These are phyloP conservation scores for Fomitopsis betulina DNA, from an alignment of 1,284 basidiomycete genomes.

Conservation along the genomic window DNA sequence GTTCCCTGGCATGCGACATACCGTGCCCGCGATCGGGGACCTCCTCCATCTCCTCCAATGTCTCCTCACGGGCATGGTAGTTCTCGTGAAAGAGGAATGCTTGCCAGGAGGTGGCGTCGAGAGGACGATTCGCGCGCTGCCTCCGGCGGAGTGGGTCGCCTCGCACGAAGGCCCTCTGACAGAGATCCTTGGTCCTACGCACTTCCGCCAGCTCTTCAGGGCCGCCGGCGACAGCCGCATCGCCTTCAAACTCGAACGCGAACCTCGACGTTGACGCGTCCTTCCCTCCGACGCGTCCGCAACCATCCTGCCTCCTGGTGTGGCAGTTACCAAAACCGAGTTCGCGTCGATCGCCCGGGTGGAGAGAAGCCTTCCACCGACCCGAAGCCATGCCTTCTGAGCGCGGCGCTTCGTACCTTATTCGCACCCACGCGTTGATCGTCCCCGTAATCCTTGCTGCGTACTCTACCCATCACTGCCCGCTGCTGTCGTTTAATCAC, in stretches of 20 bases:
- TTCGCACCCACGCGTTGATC: conserved; percentile 19
- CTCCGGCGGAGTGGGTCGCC: conserved; percentile 68
- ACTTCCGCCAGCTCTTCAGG: conserved; percentile 65
- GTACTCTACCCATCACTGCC: conserved; percentile 11
- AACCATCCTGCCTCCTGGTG: conserved; percentile 12
- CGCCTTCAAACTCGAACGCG: conserved; percentile 64
- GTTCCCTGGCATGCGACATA: conserved; percentile 74
- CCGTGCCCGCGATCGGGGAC: conserved; percentile 71
- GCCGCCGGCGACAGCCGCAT: conserved; percentile 66
- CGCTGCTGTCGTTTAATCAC: conserved; percentile 4
- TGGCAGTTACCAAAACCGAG: conserved; percentile 9
- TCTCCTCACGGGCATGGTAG: conserved; percentile 75
- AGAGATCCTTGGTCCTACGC: conserved; percentile 66
- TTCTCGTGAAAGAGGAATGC: conserved; percentile 69
- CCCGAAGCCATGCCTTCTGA: conserved; percentile 11
- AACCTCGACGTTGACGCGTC: conserved; percentile 13
- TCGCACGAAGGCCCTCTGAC: conserved; percentile 59
- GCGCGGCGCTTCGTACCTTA: conserved; percentile 20
- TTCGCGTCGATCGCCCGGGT: conserved; percentile 11
- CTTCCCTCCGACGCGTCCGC: not conserved
- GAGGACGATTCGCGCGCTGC: conserved; percentile 73
- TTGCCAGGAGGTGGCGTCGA: conserved; percentile 55
- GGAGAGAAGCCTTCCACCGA: conserved; percentile 12
- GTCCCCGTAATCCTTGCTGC: conserved; percentile 19
- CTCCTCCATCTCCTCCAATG: conserved; percentile 75